A percentile compares a stretch with the other conserved stretches of the same genome.
These are phyloP conservation scores for Pelagophyceae sp. DNA, from an alignment of 352 stramenopile genomes.

Conservation along the genomic window DNA sequence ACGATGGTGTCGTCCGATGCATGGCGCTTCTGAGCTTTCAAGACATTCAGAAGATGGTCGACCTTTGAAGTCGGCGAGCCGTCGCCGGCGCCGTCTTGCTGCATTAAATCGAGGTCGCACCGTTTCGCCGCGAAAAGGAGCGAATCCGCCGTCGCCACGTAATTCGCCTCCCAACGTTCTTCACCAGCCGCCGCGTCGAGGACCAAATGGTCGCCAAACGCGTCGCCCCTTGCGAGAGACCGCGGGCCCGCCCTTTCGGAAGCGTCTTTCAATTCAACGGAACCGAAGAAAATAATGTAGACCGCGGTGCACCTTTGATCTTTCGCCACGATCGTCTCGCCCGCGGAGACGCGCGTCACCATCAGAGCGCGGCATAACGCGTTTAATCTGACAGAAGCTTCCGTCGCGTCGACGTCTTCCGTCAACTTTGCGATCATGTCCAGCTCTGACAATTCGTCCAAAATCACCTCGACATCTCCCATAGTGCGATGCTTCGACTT, in stretches of 20 bases:
- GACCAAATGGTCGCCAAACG: neutral
- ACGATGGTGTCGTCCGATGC: neutral
- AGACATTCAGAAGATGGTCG: neutral
- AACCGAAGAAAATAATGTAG: neutral
- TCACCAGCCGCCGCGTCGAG: too few species aligned
- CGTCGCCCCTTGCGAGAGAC: too few species aligned
- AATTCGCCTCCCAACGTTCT: neutral
- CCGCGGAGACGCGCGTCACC: neutral
- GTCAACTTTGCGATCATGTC: neutral
- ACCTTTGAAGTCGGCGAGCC: neutral
- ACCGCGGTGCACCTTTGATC: neutral
- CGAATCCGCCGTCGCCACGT: neutral
- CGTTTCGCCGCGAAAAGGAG: neutral
- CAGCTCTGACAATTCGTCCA: too few species aligned
- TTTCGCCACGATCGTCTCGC: neutral
- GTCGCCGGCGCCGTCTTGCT: neutral
- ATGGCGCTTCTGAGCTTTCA: neutral
- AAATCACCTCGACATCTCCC: neutral
- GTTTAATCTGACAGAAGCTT: neutral
- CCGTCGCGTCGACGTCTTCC: neutral
- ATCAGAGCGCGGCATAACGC: neutral
- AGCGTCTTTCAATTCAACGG: neutral
- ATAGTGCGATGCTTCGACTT: neutral
- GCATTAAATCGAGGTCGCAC: neutral
- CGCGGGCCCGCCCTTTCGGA: neutral